A percentile compares a stretch with the other conserved stretches of the same genome.
These are phyloP conservation scores for Vaccinium corymbosum DNA, from an alignment of 148 eudicot genomes.

Conservation along the genomic window DNA sequence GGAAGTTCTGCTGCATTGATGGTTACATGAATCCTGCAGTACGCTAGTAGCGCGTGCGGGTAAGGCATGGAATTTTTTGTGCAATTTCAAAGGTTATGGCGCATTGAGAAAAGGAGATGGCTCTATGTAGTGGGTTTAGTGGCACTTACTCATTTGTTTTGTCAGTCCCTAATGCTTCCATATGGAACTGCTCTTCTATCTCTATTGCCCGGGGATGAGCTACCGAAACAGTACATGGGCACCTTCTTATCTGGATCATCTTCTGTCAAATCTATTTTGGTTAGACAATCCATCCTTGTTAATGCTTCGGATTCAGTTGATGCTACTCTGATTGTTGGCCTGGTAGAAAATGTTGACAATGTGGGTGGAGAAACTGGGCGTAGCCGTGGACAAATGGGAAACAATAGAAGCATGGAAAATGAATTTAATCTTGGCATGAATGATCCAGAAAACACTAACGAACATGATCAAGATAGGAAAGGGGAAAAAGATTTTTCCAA, in stretches of 20 bases:
- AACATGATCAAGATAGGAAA: conserved; percentile 26
- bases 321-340: conserved; percentile 15
- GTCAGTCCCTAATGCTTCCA: conserved; percentile 68
- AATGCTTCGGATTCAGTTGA: conserved; percentile 15
- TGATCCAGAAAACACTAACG: conserved; percentile 21
- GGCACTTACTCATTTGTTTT: conserved; percentile 57
- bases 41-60: neutral
- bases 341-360: conserved; percentile 7
- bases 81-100: conserved; percentile 43
- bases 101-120: conserved; percentile 49
- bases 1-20: neutral
- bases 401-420: neutral
- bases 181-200: conserved; percentile 54
- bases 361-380: conserved; percentile 19
- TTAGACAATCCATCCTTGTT: conserved; percentile 11
- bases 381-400: neutral
- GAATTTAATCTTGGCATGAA: conserved; percentile 17
- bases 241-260: conserved; percentile 16
- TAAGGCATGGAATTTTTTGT: conserved; percentile 41
- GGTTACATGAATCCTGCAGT: neutral
- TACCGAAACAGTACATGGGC: conserved; percentile 10
- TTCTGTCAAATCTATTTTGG: conserved; percentile 16
- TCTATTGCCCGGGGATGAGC: conserved; percentile 39
- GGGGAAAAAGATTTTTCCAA: conserved; percentile 18
- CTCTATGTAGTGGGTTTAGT: conserved; percentile 50